Evolutionary conservation across 2,329 filamentous ascomycete species (phyloP).

Genomic region (Gliomastix tumulicola): DNA sequence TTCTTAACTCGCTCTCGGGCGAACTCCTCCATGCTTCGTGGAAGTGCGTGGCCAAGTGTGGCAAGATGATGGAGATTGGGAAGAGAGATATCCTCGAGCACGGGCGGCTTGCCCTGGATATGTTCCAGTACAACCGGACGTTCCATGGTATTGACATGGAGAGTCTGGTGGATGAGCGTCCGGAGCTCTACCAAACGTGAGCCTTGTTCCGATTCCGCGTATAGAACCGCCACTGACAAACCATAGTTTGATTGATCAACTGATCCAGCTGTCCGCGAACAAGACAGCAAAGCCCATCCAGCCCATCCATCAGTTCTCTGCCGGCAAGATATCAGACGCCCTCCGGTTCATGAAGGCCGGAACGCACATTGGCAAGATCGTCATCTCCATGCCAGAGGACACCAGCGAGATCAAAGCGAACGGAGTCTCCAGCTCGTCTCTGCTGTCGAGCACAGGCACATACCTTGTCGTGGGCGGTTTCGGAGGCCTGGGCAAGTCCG

Average conservation of each 20-base stretch:
- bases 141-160: slow-evolving; percentile 26
- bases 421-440: no score
- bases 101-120: slow-evolving; percentile 3
- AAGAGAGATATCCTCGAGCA: slow-evolving; percentile 25
- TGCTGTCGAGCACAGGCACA: no score
- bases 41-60: slow-evolving; percentile 34
- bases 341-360: slow-evolving; percentile 11
- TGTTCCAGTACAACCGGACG: slow-evolving; percentile 28
- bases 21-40: slow-evolving; percentile 24
- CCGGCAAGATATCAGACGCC: slow-evolving; percentile 7
- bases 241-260: no score
- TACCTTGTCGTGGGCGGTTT: slow-evolving; percentile 14
- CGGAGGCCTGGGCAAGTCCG: slow-evolving; percentile 10
- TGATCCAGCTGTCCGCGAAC: not conserved
- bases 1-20: slow-evolving; percentile 23
- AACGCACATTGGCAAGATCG: slow-evolving; percentile 11
- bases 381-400: slow-evolving; percentile 8
- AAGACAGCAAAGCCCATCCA: not conserved
- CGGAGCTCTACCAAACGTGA: no score
- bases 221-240: no score
- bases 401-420: no score
- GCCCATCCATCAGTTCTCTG: slow-evolving; percentile 6
- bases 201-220: no score
- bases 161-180: no score
- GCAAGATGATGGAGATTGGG: slow-evolving; percentile 38